A percentile compares a stretch with the other conserved stretches of the same genome.
phyloP scores from a whole-genome alignment of 2,329 filamentous ascomycete species.

The Sporothrix luriei region DNA sequence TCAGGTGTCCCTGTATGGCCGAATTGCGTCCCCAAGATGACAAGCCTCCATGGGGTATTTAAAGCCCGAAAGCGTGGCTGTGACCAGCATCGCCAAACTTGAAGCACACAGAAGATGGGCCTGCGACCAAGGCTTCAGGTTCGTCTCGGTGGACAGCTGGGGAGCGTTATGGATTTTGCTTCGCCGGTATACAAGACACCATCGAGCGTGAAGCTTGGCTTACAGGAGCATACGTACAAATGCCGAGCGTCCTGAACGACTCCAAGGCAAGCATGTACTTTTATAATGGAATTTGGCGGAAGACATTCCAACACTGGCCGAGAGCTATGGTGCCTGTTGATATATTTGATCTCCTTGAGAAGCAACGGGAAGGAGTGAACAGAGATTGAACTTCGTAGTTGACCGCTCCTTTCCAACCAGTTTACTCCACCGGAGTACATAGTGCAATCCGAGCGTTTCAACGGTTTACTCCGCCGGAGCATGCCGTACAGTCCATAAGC shows the following conservation, averaged over 20 bases:
- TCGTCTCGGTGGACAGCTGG: not conserved
- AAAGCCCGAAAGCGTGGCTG: not conserved
- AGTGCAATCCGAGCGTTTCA: too few relatives aligned
- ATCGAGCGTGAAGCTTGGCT: not conserved
- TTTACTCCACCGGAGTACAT: not conserved
- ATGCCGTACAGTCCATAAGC: not conserved
- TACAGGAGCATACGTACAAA: not conserved
- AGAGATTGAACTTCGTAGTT: not conserved
- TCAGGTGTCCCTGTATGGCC: not conserved
- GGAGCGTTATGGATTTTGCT: not conserved
- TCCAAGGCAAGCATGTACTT: not conserved
- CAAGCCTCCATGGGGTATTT: not conserved
- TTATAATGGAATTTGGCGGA: not conserved
- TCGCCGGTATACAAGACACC: not conserved
- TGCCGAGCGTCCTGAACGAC: not conserved
- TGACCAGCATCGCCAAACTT: not conserved
- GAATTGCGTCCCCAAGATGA: not conserved
- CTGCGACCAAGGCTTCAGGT: too few relatives aligned
- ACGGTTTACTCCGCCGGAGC: too few relatives aligned
- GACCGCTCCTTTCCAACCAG: not conserved
- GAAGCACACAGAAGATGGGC: not conserved
- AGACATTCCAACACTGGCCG: not conserved
- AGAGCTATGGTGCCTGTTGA: not conserved
- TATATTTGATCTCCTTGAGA: not conserved
- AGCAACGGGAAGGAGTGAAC: not conserved